phyloP scores from a whole-genome alignment of 2,329 filamentous ascomycete genomes.

The Penicillium rolfsii region DNA sequence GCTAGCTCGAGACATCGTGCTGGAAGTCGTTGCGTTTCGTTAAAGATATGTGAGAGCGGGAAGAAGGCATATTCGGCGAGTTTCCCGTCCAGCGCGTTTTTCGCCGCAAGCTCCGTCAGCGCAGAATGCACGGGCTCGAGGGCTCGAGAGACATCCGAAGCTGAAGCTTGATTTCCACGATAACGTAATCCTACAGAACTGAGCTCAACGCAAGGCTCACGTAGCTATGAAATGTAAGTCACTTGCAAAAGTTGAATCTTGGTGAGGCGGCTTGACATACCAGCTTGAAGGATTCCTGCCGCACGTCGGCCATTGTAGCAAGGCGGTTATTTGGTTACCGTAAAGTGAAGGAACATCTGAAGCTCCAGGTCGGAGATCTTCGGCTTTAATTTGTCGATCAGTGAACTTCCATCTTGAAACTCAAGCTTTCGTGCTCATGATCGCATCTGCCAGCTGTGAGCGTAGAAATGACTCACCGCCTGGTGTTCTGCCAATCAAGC shows the following conservation, averaged over 20 bases:
- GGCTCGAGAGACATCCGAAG: slow-evolving; percentile 52
- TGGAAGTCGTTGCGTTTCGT: slow-evolving; percentile 72
- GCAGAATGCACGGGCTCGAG: slow-evolving; percentile 50
- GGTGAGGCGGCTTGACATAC: slow-evolving; percentile 28
- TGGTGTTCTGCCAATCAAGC: slow-evolving; percentile 29
- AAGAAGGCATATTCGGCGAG: slow-evolving; percentile 95
- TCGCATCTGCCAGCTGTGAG: not conserved
- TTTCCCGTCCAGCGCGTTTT: slow-evolving; percentile 68
- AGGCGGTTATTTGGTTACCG: not conserved
- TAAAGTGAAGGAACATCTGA: not conserved
- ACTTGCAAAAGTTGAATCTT: slow-evolving; percentile 25
- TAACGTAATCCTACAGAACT: slow-evolving; percentile 58
- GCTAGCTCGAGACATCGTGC: slow-evolving; percentile 71
- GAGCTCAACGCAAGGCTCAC: slow-evolving; percentile 61
- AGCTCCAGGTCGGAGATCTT: not conserved
- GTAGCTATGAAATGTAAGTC: slow-evolving; percentile 49
- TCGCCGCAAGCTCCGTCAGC: slow-evolving; percentile 45
- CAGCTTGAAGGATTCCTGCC: slow-evolving; percentile 48
- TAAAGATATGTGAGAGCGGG: slow-evolving; percentile 83
- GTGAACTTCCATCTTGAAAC: slow-evolving; percentile 5
- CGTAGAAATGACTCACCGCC: slow-evolving; percentile 25
- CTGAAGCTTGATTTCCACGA: slow-evolving; percentile 49
- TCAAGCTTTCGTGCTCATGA: not conserved
- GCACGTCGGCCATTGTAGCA: slow-evolving; percentile 40
- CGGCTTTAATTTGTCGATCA: not conserved